These are phyloP conservation scores for Neophaeococcomyces aloes DNA, from an alignment of 2,329 filamentous ascomycete species.

Conservation along the genomic window DNA sequence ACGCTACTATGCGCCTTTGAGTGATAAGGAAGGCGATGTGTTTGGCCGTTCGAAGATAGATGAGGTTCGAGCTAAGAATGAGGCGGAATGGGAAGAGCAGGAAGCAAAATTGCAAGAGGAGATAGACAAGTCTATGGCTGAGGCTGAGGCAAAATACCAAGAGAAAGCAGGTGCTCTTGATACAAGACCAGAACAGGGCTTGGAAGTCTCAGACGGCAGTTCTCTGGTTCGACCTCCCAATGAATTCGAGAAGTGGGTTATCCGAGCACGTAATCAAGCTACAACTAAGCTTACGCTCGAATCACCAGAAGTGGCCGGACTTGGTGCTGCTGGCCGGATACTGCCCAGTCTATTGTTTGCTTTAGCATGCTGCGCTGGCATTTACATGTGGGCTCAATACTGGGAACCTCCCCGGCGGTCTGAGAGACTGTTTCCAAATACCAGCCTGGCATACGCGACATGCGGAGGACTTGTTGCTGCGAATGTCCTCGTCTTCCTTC, in stretches of 20 bases:
- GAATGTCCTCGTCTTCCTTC: conserved; percentile 41
- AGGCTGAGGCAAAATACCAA: conserved; percentile 26
- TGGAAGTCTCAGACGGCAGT: conserved; percentile 11
- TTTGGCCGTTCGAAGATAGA: conserved; percentile 35
- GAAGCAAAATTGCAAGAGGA: conserved; percentile 40
- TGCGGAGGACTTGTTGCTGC: conserved; percentile 39
- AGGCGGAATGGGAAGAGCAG: conserved; percentile 30
- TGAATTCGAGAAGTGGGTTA: conserved; percentile 20
- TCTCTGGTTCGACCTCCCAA: conserved; percentile 19
- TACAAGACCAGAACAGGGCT: conserved; percentile 17
- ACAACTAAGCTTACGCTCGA: conserved; percentile 17
- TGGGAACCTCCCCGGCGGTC: conserved; percentile 40
- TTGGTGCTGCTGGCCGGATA: conserved; percentile 31
- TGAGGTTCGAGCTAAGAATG: conserved; percentile 31
- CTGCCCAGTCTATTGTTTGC: conserved; percentile 34
- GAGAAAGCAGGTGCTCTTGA: conserved; percentile 24
- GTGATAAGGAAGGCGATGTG: conserved; percentile 30
- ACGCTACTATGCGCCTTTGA: conserved; percentile 31
- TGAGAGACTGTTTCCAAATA: conserved; percentile 40
- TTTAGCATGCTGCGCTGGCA: conserved; percentile 29
- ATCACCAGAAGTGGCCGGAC: conserved; percentile 16
- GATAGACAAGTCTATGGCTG: conserved; percentile 44
- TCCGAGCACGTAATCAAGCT: conserved; percentile 16
- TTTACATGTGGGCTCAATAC: conserved; percentile 36
- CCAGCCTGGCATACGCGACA: conserved; percentile 43